A percentile compares a stretch with the other conserved stretches of the same genome.
Evolutionary conservation across 768 basidiomycete genomes (phyloP).

Genomic region (Hericium erinaceus): DNA sequence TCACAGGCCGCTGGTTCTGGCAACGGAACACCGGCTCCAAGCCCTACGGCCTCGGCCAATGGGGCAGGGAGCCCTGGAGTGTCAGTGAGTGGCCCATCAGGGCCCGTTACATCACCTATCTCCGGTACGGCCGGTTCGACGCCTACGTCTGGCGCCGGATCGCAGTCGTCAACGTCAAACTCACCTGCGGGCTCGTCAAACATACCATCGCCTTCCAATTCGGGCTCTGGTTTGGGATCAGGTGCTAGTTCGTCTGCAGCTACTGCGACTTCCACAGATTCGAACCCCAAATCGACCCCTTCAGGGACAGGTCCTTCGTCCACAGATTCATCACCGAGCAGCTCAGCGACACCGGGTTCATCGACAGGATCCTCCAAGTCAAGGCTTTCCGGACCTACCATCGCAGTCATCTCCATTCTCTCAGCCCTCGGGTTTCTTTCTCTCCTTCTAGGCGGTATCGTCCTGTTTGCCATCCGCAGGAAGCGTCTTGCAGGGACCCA

Average conservation of each 20-base stretch:
- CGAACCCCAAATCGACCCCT: background rate
- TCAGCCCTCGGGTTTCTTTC: conserved; percentile 6
- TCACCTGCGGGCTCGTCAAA: background rate
- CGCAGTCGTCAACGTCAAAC: background rate
- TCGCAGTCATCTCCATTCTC: background rate
- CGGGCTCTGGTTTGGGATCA: background rate
- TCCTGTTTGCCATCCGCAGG: conserved; percentile 5
- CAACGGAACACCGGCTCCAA: no score
- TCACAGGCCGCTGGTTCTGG: no score
- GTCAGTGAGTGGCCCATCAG: no score
- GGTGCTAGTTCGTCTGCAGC: background rate
- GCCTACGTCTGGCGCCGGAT: background rate
- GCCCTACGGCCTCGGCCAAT: no score
- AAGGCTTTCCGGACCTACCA: background rate
- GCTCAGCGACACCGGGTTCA: background rate
- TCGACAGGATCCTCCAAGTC: background rate
- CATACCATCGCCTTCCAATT: background rate
- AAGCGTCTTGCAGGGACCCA: conserved; percentile 7
- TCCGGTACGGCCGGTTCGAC: background rate
- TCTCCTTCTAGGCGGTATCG: conserved; percentile 11
- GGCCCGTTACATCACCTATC: no score
- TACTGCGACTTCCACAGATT: background rate
- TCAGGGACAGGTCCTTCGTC: background rate
- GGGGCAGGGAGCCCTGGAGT: no score
- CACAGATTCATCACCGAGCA: background rate